phyloP scores from a whole-genome alignment of 805 yeast genomes.

The Cyberlindnera samutprakarnensis region DNA sequence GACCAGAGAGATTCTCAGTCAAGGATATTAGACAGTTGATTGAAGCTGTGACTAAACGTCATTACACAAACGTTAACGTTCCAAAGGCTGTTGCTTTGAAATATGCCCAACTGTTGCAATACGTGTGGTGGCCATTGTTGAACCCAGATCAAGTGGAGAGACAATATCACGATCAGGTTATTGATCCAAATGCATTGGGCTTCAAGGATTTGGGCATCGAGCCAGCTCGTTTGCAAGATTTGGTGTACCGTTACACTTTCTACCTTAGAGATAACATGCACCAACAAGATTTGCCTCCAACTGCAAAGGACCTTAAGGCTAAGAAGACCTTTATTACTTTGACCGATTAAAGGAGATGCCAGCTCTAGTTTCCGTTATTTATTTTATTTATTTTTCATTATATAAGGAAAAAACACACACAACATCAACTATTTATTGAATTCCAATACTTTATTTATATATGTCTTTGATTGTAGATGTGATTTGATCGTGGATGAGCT shows the following conservation, averaged over 20 bases:
- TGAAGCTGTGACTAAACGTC: slow-evolving; percentile 46
- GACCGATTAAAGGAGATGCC: slow-evolving; percentile 2
- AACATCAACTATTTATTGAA: slow-evolving; percentile 3
- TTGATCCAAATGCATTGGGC: slow-evolving; percentile 53
- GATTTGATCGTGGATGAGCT: no score
- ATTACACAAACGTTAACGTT: slow-evolving; percentile 30
- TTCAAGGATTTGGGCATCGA: slow-evolving; percentile 67
- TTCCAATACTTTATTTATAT: not conserved
- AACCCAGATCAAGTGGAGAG: slow-evolving; percentile 74
- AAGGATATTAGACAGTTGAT: slow-evolving; percentile 64
- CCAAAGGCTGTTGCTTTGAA: slow-evolving; percentile 30
- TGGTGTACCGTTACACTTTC: slow-evolving; percentile 37
- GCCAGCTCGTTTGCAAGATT: slow-evolving; percentile 45
- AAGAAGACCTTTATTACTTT: slow-evolving; percentile 15
- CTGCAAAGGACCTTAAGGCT: slow-evolving; percentile 26
- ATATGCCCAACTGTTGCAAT: slow-evolving; percentile 29
- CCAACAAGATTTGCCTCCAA: slow-evolving; percentile 36
- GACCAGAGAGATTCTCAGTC: slow-evolving; percentile 57
- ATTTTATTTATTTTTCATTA: slow-evolving; percentile 7
- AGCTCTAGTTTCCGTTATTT: slow-evolving; percentile 7
- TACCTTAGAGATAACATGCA: slow-evolving; percentile 25
- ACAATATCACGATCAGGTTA: slow-evolving; percentile 56
- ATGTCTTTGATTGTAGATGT: no score
- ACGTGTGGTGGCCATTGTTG: slow-evolving; percentile 37
- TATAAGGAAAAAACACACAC: not conserved